Percentiles rank a stretch among this genome's conserved stretches.
Evolutionary conservation across 208 protist genomes (phyloP).

Genomic region (Blastocrithidia nonstop): DNA sequence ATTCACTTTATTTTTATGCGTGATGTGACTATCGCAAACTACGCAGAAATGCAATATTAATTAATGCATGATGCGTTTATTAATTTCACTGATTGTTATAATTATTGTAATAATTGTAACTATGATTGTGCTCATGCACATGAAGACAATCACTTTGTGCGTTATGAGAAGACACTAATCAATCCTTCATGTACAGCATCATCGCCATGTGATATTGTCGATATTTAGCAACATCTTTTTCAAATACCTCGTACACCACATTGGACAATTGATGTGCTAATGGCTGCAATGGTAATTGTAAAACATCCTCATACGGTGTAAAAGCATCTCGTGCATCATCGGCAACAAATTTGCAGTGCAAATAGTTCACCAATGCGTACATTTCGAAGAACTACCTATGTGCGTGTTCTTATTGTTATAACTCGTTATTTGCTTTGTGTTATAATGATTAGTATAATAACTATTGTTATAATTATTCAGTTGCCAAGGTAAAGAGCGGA

Average conservation of each 20-base stretch:
- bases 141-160: slow-evolving; percentile 27
- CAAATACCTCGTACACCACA: slow-evolving; percentile 97
- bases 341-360: slow-evolving; percentile 24
- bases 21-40: no score
- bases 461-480: neutral
- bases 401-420: no score
- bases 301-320: slow-evolving; percentile 74
- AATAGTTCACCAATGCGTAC: slow-evolving; percentile 46
- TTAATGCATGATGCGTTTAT: no score
- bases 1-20: no score
- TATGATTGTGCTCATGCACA: no score
- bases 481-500: slow-evolving; percentile 29
- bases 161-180: slow-evolving; percentile 9
- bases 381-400: slow-evolving; percentile 41
- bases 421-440: neutral
- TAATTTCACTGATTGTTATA: no score
- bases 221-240: slow-evolving; percentile 96
- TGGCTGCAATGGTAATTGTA: slow-evolving; percentile 93
- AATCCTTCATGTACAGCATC: slow-evolving; percentile 42
- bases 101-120: no score
- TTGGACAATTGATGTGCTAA: slow-evolving; percentile 95
- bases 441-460: neutral
- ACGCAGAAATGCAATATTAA: no score
- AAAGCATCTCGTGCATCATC: slow-evolving; percentile 42
- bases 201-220: slow-evolving; percentile 84